Base-by-base conservation (phyloP, 306 rosid species). In the Nissolia schottii region DNA sequence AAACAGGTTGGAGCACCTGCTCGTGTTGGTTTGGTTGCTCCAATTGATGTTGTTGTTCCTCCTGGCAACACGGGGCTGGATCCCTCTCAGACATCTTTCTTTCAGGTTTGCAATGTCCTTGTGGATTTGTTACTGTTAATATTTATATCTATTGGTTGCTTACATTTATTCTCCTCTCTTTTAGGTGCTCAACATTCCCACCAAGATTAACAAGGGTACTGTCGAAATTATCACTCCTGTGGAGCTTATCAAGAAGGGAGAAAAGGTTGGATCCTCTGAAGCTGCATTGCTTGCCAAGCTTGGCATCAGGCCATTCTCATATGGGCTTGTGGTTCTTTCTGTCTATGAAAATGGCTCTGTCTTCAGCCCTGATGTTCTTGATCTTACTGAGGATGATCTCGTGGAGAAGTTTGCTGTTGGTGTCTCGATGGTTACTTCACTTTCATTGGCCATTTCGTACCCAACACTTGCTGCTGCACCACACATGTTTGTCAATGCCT, bases 1-100 rank as follows among this genome's bases (percentile, higher is more conserved):
- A 8, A 19, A 38, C 56, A 91, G 97, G 98, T 93, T 27, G 96
- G 94, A 75, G 98, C 98, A 14, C 98, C 98, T 74, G 98, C 98
- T 50, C 98, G 98, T 89, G 98, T 93, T 32, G 98, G 97, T 63
- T 82, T 93, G 83, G 85, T 90, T 66, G 98, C 98, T 8, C 97
- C 98, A n/a, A n/a, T n/a, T n/a, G n/a, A n/a, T 16, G 20, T 56
- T n/a, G 8, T 35, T 25, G 37, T 25, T 10, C 97, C 98, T 49
- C 97, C 97, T 0, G 98, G 98, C 28, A 93, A 93, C 91, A 93
- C 98, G 0, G 97, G 98, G 7, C 92, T 0, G 97, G 98, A 0
- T 90, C 97, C 18, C 90, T 93, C 15, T 97, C 88, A 73, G 98
- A 56, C 38, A 4, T 56, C 62, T 56, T 56, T 56, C 38, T 56